Base-by-base conservation (phyloP, 306 rosid species). In the Fagus sylvatica region DNA sequence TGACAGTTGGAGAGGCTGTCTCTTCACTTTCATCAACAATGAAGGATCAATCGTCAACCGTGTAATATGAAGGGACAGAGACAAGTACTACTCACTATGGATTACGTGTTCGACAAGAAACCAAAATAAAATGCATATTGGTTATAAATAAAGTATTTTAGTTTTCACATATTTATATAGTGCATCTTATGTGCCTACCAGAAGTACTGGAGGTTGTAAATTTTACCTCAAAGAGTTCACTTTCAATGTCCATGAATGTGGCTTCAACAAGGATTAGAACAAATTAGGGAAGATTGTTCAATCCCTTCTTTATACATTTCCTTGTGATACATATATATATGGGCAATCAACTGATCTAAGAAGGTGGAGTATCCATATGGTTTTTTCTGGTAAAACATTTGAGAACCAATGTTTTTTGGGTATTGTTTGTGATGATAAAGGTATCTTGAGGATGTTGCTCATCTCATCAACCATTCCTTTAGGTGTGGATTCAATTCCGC, bases 1-100 rank as follows among this genome's bases (percentile, higher is more conserved):
- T 95, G 83, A 83, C 98, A 3, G 90, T 89, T 34, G 97, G 89
- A 68, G 93, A 89, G 74, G 98, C 98, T 9, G 89, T 95, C 32
- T 74, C 86, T 70, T 83, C 87, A 3, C 90, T 92, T 73, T 89
- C 97, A 7, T 53, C 88, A 22, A 22, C 74, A 22, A 80, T 84
- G 83, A 91, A 87, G 74, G 34, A 51, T 51, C 84, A 81, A 76
- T 30, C 87, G 57, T 56, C 88, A 74, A 55, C 61, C 53, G 33
- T 53, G 37, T 72, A 62, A 53, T 59, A 75, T 51, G 69, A 79
- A 68, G 89, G 62, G 76, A 16, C 43, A 73, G 78, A 74, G 10
- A 30, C 34, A 53, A 42, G 60, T 48, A 65, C 49, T 70, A 40
- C 77, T 51, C 71, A 55, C 46, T 13, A 49, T 43, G 71, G 42